Evolutionary conservation across 768 basidiomycete species (phyloP).

Genomic region (Amanita exitialis): DNA sequence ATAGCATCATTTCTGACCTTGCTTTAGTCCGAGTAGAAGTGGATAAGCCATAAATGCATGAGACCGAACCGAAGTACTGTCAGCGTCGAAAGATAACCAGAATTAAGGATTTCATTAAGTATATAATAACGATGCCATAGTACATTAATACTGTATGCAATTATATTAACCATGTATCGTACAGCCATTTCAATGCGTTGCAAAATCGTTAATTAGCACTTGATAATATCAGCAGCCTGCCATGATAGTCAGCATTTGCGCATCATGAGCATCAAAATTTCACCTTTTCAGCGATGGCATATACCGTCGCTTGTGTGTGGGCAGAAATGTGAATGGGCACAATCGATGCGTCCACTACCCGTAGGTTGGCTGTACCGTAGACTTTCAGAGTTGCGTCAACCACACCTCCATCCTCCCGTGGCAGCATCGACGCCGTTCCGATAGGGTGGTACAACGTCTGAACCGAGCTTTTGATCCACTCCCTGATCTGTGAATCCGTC

Average conservation of each 20-base stretch:
- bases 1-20: neutral
- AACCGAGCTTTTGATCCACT: constrained; percentile 8
- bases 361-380: constrained; percentile 8
- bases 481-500: constrained; percentile 8
- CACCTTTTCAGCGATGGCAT: constrained; percentile 13
- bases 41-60: neutral
- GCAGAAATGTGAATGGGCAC: constrained; percentile 22
- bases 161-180: neutral
- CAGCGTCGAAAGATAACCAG: neutral
- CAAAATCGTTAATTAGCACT: neutral
- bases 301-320: constrained; percentile 14
- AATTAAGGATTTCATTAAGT: neutral
- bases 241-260: neutral
- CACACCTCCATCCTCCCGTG: constrained; percentile 25
- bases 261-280: neutral
- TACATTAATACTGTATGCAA: neutral
- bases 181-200: neutral
- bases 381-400: constrained; percentile 8
- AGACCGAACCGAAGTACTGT: neutral
- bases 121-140: neutral
- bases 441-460: constrained; percentile 5
- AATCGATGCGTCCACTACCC: constrained; percentile 23
- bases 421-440: constrained; percentile 24
- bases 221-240: constrained; percentile 3
- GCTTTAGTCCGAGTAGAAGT: constrained; percentile 7